Evolutionary conservation across 2,329 filamentous ascomycete species (phyloP).

Genomic region (Atkinsonella hypoxylon): DNA sequence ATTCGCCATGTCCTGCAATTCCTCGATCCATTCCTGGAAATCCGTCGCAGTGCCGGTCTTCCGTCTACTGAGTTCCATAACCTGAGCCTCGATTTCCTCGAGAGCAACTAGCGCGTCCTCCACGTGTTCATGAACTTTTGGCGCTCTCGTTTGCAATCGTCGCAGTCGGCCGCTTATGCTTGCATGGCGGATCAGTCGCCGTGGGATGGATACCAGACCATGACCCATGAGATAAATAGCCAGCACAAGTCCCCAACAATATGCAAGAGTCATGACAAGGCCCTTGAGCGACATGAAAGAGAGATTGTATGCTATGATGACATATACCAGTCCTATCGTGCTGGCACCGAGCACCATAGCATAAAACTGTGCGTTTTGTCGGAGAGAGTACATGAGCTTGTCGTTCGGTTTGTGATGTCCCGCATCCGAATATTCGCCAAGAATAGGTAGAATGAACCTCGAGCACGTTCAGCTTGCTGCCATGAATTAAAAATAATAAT

Average conservation of each 20-base stretch:
- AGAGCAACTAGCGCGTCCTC: constrained; percentile 71
- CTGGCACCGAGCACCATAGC: constrained; percentile 63
- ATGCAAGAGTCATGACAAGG: constrained; percentile 84
- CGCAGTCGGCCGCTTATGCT: constrained; percentile 63
- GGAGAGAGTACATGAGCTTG: constrained; percentile 72
- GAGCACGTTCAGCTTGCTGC: not conserved
- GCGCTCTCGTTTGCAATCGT: constrained; percentile 66
- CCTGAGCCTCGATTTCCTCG: constrained; percentile 70
- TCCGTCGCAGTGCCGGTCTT: constrained; percentile 66
- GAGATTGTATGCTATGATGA: constrained; percentile 68
- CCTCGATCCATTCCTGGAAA: constrained; percentile 92
- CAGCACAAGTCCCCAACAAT: constrained; percentile 82
- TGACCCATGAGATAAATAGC: constrained; percentile 98
- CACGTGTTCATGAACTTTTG: constrained; percentile 74
- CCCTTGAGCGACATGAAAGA: constrained; percentile 64
- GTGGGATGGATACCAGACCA: constrained; percentile 81
- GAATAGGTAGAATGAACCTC: constrained; percentile 80
- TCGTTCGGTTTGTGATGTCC: constrained; percentile 80
- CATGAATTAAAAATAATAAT: not conserved
- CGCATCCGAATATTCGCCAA: constrained; percentile 90
- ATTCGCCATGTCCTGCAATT: constrained; percentile 67
- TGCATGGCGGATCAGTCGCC: constrained; percentile 67
- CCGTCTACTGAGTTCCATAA: constrained; percentile 64
- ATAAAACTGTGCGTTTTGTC: constrained; percentile 82
- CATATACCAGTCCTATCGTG: constrained; percentile 65